Evolutionary conservation across 495 filamentous ascomycete genomes (phyloP), one percentile per base, ranked within the genome.

Genomic region (Penicillium desertorum): DNA sequence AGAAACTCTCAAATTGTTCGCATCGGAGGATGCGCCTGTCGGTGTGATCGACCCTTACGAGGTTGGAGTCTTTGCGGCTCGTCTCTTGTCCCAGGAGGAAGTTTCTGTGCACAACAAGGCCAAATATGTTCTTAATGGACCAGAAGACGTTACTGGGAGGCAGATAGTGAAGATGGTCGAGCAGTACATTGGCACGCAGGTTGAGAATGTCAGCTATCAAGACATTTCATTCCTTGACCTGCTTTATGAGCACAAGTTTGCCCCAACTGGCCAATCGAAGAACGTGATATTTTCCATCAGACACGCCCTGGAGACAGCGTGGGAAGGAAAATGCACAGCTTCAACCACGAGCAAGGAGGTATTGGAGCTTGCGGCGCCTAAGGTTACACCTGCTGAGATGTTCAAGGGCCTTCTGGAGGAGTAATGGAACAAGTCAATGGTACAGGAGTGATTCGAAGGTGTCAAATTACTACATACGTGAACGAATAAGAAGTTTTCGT

Each of bases 121-220:
- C 11, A 74, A 64, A 49, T 78, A 77, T 47, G 66, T 75, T 17
- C n/a, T 80, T 10, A 79, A 75, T 56, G 76, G 76, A 16, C 76
- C 75, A 0, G 72, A 71, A 44, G 73, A 79, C 44, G 66, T 77
- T 5, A 73, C 68, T 34, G 77, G 77, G 9, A 55, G 55, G 19
- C 60, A 73, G 48, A 54, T 78, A 48, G 71, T 79, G 19, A 55
- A 68, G 19, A 54, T 79, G 63, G 61, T 80, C 10, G 76, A 78
- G 71, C 45, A 69, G 49, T 11, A 75, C 17, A 76, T 73, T 20
- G 76, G 75, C 16, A 59, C 57, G 0, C 45, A 44, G 12, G 70
- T 78, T 4, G 52, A 74, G 29, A 59, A 71, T 7, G 72, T 77
- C n/a, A 56, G 16, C 27, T 79, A 71, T 39, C 48, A 74, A 56